Conservation (phyloP, 2,329 filamentous ascomycete genomes). For the Alternaria sp. region DNA sequence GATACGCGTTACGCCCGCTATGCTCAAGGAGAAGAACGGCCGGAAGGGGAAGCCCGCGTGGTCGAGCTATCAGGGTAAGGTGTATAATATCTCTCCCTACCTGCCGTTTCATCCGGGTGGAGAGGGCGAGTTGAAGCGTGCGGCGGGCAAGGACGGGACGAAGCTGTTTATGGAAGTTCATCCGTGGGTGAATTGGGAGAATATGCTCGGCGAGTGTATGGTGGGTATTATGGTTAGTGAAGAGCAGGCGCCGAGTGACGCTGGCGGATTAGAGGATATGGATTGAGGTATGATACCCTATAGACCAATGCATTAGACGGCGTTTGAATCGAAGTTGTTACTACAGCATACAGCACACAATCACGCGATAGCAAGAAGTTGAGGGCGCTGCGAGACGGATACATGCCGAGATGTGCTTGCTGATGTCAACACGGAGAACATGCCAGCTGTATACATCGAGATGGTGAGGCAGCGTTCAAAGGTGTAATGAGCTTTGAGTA, state of each 20-base stretch:
- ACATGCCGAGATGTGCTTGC: not conserved
- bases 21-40: slow-evolving; percentile 79
- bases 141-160: slow-evolving; percentile 71
- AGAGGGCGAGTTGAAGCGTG: slow-evolving; percentile 79
- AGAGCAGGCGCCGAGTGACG: slow-evolving; percentile 47
- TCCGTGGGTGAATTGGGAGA: slow-evolving; percentile 74
- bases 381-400: not conserved
- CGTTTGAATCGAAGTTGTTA: not conserved
- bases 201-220: slow-evolving; percentile 66
- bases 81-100: slow-evolving; percentile 94
- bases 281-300: slow-evolving; percentile 54
- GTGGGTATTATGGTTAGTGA: slow-evolving; percentile 67
- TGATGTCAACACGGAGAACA: not conserved
- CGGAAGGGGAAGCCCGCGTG: slow-evolving; percentile 86
- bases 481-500: not conserved
- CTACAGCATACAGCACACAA: not conserved
- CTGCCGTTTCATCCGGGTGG: slow-evolving; percentile 90
- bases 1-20: slow-evolving; percentile 79
- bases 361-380: not conserved
- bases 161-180: slow-evolving; percentile 69
- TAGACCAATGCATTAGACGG: slow-evolving; percentile 12
- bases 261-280: slow-evolving; percentile 62
- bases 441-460: not conserved
- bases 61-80: slow-evolving; percentile 86
- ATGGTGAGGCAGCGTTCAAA: not conserved